Evolutionary conservation across 2,329 filamentous ascomycete genomes (phyloP).

Genomic region (Parastagonospora avenae): DNA sequence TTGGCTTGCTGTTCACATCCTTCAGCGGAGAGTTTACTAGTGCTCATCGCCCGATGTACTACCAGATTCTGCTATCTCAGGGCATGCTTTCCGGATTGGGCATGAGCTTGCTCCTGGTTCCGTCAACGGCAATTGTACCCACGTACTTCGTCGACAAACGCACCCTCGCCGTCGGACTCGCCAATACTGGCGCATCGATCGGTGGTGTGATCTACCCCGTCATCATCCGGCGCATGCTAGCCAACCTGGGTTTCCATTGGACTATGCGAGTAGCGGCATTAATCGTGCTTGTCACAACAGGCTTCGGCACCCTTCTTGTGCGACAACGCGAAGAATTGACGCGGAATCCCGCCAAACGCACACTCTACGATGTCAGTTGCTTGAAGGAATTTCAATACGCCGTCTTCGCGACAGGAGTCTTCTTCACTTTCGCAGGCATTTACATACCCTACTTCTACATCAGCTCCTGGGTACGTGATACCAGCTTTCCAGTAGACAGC

Average conservation of each 20-base stretch:
- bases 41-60: conserved; percentile 38
- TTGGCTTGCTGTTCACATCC: no score
- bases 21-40: no score
- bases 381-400: conserved; percentile 10
- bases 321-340: conserved; percentile 48
- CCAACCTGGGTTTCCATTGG: conserved; percentile 64
- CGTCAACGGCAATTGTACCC: conserved; percentile 16
- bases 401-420: conserved; percentile 20
- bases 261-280: conserved; percentile 67
- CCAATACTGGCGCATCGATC: conserved; percentile 49
- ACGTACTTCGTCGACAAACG: conserved; percentile 55
- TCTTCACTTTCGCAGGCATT: conserved; percentile 18
- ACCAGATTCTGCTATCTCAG: conserved; percentile 46
- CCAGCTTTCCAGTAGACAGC: conserved; percentile 7
- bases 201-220: conserved; percentile 57
- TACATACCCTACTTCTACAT: conserved; percentile 23
- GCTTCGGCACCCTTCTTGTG: conserved; percentile 34
- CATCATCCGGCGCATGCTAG: conserved; percentile 59
- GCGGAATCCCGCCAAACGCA: conserved; percentile 6
- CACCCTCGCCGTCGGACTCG: conserved; percentile 58
- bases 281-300: conserved; percentile 27
- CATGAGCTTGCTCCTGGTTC: conserved; percentile 20
- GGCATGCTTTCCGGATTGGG: conserved; percentile 19
- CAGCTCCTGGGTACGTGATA: conserved; percentile 12
- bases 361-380: not conserved